Percentiles rank a stretch among this genome's conserved stretches.
Conservation (phyloP, 768 basidiomycete species). For the Hericium rajendrae region DNA sequence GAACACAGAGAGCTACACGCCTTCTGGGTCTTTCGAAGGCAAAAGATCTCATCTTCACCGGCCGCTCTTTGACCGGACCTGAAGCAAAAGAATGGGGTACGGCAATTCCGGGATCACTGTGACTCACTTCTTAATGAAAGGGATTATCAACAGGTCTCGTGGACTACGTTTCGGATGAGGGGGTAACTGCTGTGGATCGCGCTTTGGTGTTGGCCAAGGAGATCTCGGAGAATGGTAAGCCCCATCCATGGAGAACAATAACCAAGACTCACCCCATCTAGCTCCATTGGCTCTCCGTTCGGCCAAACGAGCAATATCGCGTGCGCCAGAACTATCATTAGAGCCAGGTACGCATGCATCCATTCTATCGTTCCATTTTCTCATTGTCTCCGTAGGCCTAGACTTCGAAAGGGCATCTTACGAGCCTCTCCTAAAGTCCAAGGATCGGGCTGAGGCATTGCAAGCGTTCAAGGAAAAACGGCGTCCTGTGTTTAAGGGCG, state of each 20-base stretch:
- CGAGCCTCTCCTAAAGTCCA: conserved; percentile 61
- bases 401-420: conserved; percentile 86
- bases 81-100: conserved; percentile 70
- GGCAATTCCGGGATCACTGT: neutral
- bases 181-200: conserved; percentile 53
- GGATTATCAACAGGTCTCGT: conserved; percentile 52
- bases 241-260: neutral
- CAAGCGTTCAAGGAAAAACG: conserved; percentile 83
- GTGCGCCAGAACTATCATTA: conserved; percentile 67
- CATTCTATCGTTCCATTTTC: neutral
- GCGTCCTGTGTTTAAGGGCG: conserved; percentile 68
- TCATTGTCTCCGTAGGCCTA: conserved; percentile 41
- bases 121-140: neutral
- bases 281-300: conserved; percentile 84
- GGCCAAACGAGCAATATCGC: conserved; percentile 77
- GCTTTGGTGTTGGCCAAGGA: conserved; percentile 60
- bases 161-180: conserved; percentile 65
- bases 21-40: conserved; percentile 72
- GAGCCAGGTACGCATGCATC: conserved; percentile 47
- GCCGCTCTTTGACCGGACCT: conserved; percentile 50
- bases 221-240: conserved; percentile 59
- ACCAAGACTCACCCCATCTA: conserved; percentile 19
- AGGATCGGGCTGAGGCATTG: conserved; percentile 78
- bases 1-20: conserved; percentile 75
- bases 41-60: conserved; percentile 83